Base-by-base conservation (phyloP, 2,329 filamentous ascomycete species). In the Alternaria ethzedia region DNA sequence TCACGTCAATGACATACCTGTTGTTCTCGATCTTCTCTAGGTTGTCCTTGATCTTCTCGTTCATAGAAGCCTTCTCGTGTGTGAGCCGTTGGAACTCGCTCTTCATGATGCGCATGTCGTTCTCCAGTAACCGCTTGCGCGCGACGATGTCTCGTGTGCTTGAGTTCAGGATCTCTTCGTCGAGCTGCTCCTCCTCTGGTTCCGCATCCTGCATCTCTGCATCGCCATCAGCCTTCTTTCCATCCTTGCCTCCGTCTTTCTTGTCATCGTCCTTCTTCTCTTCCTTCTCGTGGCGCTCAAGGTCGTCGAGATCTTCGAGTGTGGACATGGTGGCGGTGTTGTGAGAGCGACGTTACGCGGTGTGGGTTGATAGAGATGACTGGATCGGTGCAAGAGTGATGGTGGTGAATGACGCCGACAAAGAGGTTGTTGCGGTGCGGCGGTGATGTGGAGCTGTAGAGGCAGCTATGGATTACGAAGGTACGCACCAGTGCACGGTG, bases 1-100 rank as follows among this genome's bases (percentile, higher is more conserved):
- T 17, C 9, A 54, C n/a, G 12, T 32, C 47, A 23, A 43, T 44
- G 36, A 17, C 86, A 71, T 85, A 97, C 94, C 94, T 89, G 86
- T 99, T 99, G 83, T 99, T 98, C 72, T 96, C 94, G 77, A 99
- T 99, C 88, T 99, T 99, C 73, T 99, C 96, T 76, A 93, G 84
- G 78, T 99, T 99, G 80, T 99, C 96, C 87, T 97, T 98, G 82
- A 99, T 98, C 86, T 97, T 98, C 82, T 98, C 95, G 62, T 90
- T 90, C 96, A 99, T 99, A 52, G 93, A 90, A 54, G 91, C 89
- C 84, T 97, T 97, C 84, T 99, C 96, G 77, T 99, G 96, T 75
- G 91, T 91, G 83, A 99, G 86, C 73, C 96, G 91, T 79, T 97
- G 94, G 75, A 89, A 94, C 82, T 99, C 96, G 86, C 94, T 97